These are phyloP conservation scores for Triticum urartu DNA, from an alignment of 176 grass and related monocot genomes.

Conservation along the genomic window DNA sequence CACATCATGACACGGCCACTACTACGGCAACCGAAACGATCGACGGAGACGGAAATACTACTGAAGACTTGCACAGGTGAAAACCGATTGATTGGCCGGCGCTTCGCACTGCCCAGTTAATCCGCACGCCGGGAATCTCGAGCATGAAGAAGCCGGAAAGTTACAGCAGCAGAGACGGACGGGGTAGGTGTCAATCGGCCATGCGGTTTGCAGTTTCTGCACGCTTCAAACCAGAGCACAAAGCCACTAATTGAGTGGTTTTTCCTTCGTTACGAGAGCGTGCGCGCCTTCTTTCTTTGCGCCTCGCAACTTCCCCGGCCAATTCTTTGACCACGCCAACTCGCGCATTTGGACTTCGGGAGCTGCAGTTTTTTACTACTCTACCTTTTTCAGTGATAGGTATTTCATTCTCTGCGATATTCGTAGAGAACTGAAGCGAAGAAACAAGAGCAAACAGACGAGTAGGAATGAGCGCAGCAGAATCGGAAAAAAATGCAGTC, in stretches of 20 bases:
- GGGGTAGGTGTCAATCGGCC: constrained; percentile 1
- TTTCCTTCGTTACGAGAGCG: neutral
- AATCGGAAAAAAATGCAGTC: neutral
- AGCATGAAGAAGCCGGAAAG: constrained; percentile 22
- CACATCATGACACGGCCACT: constrained; percentile 28
- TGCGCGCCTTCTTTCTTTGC: neutral
- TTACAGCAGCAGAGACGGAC: constrained; percentile 20
- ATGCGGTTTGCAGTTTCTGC: neutral
- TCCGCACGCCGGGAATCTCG: neutral
- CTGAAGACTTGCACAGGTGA: neutral
- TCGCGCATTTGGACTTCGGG: neutral
- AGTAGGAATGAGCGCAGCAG: neutral
- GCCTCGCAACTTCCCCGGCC: neutral
- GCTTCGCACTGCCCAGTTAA: neutral
- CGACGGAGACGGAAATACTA: neutral
- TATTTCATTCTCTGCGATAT: neutral
- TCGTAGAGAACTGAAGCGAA: neutral
- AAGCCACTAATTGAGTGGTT: neutral
- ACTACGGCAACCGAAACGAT: neutral
- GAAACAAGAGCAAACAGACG: neutral
- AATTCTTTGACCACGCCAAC: constrained; percentile 28
- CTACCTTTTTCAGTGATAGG: neutral
- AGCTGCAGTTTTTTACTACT: neutral
- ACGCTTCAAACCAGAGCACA: constrained; percentile 23
- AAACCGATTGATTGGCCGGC: neutral